Base-by-base conservation (phyloP, 2,329 filamentous ascomycete species). In the Xenoacremonium recifei region DNA sequence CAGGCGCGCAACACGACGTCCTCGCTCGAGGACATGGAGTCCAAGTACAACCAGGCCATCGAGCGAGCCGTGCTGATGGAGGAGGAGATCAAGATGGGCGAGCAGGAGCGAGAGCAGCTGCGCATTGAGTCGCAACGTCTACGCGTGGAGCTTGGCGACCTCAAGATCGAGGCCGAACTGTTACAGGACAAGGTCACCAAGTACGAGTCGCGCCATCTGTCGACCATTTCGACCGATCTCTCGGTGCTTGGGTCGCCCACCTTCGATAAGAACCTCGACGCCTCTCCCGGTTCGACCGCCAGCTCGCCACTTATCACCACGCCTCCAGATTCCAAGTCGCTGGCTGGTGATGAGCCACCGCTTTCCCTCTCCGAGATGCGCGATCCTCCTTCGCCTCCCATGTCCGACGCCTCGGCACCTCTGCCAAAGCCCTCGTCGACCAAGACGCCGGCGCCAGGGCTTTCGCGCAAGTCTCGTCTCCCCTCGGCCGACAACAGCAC, bases 1-100 rank as follows among this genome's bases (percentile, higher is more conserved):
- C 92, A 97, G 70, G 92, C 93, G 54, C 84, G 93, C 56, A 93
- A 96, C 67, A 96, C 92, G 20, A 91, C 89, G 25, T 96, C 91
- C 33, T 96, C 92, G 37, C 80, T 97, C 48, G 93, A 99, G 69
- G 93, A 99, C 62, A 76, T 99, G 66, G 93, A 99, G 69, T 92
- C 87, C 49, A 99, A 97, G 68, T 96, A 93, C 68, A 97, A 96
- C 64, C 81, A 95, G 42, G 82, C 91, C 4, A 95, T 99, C 55
- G 93, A 99, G 70, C 79, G 92, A 40, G 84, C 79, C 9, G 93
- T 99, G 19, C 82, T 99, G 77, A 80, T 96, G 69, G 93, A 99
- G 63, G 91, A 96, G 65, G 93, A 97, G 65, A 87, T 97, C 59
- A 92, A 86, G 68, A 79, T 82, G 33, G 89, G 89, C 35, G 93